Conservation (phyloP, 78 protist genomes). For the Ministeria vibrans region DNA sequence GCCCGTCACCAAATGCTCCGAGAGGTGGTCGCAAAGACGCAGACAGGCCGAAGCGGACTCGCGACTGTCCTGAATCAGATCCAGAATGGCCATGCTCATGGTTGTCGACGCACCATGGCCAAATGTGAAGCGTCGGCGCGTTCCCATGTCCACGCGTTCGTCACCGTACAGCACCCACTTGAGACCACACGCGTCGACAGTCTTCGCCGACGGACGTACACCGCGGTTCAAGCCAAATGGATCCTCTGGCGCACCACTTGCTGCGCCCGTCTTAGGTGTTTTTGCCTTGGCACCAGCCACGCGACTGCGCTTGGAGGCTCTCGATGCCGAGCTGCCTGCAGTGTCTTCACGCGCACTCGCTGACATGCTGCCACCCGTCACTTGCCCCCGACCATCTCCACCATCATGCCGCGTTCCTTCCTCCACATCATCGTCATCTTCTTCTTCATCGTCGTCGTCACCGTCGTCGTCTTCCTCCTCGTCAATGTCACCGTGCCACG, state of each 20-base stretch:
- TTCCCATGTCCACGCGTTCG: background rate
- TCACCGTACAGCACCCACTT: background rate
- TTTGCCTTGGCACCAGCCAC: too few species aligned
- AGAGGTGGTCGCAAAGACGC: constrained; percentile 32
- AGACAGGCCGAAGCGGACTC: constrained; percentile 19
- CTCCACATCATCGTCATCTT: too few species aligned
- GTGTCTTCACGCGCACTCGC: background rate
- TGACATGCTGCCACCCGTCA: too few species aligned
- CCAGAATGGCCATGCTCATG: background rate
- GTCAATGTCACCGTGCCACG: too few species aligned
- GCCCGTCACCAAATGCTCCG: constrained; percentile 8
- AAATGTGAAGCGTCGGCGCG: background rate
- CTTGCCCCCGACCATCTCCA: too few species aligned
- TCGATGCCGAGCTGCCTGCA: background rate
- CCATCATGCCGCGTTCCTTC: too few species aligned
- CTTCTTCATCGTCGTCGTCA: too few species aligned
- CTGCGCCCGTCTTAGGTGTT: too few species aligned
- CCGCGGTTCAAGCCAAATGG: too few species aligned
- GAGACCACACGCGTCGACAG: background rate
- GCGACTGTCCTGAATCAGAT: background rate
- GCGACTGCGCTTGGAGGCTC: background rate
- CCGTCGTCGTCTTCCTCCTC: too few species aligned
- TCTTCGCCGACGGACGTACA: background rate
- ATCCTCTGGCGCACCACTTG: too few species aligned
- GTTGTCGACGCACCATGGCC: background rate